Conservation (phyloP, 441 rosid species). For the Bruguiera hainesii region DNA sequence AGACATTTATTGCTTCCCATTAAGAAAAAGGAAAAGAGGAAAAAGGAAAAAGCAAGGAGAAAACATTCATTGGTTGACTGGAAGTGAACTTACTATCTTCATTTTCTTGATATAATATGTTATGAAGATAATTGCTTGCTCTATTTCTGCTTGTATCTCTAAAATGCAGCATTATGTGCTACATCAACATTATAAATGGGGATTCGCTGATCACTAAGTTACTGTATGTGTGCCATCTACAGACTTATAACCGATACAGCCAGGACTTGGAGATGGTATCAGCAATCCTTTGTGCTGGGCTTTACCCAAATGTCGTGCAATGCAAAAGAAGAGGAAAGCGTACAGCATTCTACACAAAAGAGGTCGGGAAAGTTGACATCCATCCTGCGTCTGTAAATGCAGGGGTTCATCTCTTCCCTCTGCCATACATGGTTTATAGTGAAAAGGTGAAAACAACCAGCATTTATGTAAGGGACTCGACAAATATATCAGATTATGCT, state of each 20-base stretch:
- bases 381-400: slow-evolving; percentile 98
- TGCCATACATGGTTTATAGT: slow-evolving; percentile 83
- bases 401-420: slow-evolving; percentile 62
- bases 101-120: too few species aligned
- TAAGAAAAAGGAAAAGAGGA: too few species aligned
- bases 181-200: neutral
- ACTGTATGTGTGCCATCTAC: slow-evolving; percentile 18
- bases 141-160: too few species aligned
- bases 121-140: too few species aligned
- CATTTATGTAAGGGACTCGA: slow-evolving; percentile 77
- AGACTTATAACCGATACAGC: slow-evolving; percentile 86
- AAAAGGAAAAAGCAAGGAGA: too few species aligned
- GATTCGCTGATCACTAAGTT: neutral
- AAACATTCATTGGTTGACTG: too few species aligned
- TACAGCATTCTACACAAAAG: slow-evolving; percentile 80
- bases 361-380: slow-evolving; percentile 90
- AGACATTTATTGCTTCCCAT: too few species aligned
- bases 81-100: too few species aligned
- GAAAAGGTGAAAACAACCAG: slow-evolving; percentile 84
- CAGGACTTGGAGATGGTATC: slow-evolving; percentile 84
- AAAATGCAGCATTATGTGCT: neutral
- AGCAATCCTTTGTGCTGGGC: slow-evolving; percentile 91
- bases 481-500: slow-evolving; percentile 92
- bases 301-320: slow-evolving; percentile 94
- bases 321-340: slow-evolving; percentile 98